These are phyloP conservation scores for Rhodotorula diobovata DNA, from an alignment of 768 basidiomycete genomes.

Conservation along the genomic window DNA sequence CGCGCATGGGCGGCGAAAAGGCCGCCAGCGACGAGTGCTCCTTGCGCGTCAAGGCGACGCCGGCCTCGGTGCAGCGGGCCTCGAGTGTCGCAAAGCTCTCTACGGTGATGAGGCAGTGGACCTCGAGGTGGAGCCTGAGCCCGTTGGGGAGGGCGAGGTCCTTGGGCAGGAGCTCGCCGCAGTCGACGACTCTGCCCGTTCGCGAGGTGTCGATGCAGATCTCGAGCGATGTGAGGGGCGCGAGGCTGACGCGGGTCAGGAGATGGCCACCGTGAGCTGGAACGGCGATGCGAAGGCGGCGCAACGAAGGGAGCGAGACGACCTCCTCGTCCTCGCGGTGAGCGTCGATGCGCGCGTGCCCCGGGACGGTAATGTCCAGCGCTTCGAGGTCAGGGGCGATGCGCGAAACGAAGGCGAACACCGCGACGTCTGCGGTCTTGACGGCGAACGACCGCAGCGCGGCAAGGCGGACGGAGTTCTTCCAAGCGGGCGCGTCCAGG, in stretches of 20 bases:
- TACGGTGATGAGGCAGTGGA: background rate
- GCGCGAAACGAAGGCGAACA: too few species aligned
- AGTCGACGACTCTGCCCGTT: background rate
- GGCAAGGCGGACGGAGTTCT: too few species aligned
- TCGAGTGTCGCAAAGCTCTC: background rate
- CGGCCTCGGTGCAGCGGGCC: background rate
- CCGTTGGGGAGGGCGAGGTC: background rate
- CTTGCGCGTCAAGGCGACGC: background rate
- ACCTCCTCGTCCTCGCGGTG: too few species aligned
- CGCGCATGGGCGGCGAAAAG: background rate
- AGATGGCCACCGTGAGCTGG: too few species aligned
- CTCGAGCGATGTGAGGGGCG: background rate
- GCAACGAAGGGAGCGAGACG: background rate
- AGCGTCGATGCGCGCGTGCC: too few species aligned
- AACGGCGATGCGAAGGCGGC: background rate
- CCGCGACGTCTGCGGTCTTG: too few species aligned
- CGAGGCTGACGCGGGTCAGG: background rate
- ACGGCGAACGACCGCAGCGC: too few species aligned
- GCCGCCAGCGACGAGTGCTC: background rate
- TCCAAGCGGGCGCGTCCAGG: too few species aligned
- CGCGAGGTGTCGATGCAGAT: background rate
- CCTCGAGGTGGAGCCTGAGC: background rate
- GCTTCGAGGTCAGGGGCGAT: too few species aligned
- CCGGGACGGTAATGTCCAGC: too few species aligned
- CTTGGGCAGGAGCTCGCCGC: background rate